These are phyloP conservation scores for Penicillium bialowiezense DNA, from an alignment of 495 filamentous ascomycete species.

Conservation along the genomic window DNA sequence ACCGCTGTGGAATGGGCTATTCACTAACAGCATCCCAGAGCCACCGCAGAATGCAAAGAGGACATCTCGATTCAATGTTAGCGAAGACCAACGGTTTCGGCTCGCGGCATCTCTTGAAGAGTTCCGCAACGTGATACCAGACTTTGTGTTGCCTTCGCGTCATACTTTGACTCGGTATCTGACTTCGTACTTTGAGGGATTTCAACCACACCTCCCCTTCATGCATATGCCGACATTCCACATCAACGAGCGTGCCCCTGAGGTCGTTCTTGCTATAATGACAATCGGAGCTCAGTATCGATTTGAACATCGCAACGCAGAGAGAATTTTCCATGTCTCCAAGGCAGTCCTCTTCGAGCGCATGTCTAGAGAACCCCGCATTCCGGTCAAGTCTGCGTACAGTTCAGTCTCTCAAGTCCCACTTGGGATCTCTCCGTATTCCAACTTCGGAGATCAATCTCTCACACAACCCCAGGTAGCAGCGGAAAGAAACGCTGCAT, in stretches of 20 bases:
- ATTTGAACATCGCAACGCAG: slow-evolving; percentile 36
- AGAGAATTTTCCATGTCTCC: slow-evolving; percentile 33
- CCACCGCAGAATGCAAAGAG: slow-evolving; percentile 27
- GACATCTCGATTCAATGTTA: slow-evolving; percentile 29
- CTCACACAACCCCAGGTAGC: slow-evolving; percentile 3
- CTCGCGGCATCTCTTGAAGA: slow-evolving; percentile 35
- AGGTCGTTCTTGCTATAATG: slow-evolving; percentile 32
- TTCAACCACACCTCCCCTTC: slow-evolving; percentile 37
- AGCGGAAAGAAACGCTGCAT: slow-evolving; percentile 11
- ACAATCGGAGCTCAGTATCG: slow-evolving; percentile 39
- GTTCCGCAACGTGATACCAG: slow-evolving; percentile 37
- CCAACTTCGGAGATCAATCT: slow-evolving; percentile 6
- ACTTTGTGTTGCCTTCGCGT: slow-evolving; percentile 37
- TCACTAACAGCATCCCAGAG: slow-evolving; percentile 17
- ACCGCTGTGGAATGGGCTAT: background rate
- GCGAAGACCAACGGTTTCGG: slow-evolving; percentile 35
- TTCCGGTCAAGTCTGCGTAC: slow-evolving; percentile 7
- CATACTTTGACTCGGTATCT: slow-evolving; percentile 38
- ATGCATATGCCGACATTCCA: slow-evolving; percentile 35
- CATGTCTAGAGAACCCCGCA: slow-evolving; percentile 26
- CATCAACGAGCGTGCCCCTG: slow-evolving; percentile 32
- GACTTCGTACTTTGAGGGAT: slow-evolving; percentile 38
- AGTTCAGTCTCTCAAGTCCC: slow-evolving; percentile 9
- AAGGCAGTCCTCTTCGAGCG: slow-evolving; percentile 33
- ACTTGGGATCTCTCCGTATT: slow-evolving; percentile 12